phyloP scores from a whole-genome alignment of 805 yeast species.

The Cyberlindnera galapagoensis region DNA sequence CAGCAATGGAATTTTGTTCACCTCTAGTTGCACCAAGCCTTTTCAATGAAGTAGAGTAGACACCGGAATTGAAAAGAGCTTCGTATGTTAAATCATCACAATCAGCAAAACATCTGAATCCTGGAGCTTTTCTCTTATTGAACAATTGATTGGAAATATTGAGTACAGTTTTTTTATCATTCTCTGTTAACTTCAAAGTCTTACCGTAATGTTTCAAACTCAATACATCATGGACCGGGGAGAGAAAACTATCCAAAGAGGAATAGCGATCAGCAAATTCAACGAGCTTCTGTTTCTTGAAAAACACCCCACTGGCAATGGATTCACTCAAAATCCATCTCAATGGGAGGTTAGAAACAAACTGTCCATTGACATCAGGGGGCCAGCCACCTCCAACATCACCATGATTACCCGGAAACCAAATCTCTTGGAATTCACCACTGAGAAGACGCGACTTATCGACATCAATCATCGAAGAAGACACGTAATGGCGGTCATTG shows the following conservation, averaged over 20 bases:
- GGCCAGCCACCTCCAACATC: slow-evolving; percentile 70
- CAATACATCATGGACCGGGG: slow-evolving; percentile 48
- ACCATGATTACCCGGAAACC: slow-evolving; percentile 68
- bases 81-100: slow-evolving; percentile 6
- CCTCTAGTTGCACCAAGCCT: slow-evolving; percentile 6
- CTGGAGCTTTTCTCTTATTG: slow-evolving; percentile 8
- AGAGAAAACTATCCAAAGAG: slow-evolving; percentile 34
- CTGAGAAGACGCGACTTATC: slow-evolving; percentile 21
- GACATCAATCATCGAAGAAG: slow-evolving; percentile 8
- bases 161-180: slow-evolving; percentile 9
- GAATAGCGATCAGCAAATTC: slow-evolving; percentile 36
- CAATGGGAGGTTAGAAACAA: slow-evolving; percentile 43
- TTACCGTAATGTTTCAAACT: slow-evolving; percentile 19
- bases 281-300: slow-evolving; percentile 34
- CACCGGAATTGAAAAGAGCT: slow-evolving; percentile 14
- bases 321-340: slow-evolving; percentile 60
- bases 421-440: slow-evolving; percentile 43
- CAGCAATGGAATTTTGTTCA: slow-evolving; percentile 3
- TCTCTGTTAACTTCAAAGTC: slow-evolving; percentile 10
- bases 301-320: slow-evolving; percentile 40
- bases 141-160: slow-evolving; percentile 7
- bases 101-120: slow-evolving; percentile 17
- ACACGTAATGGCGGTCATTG: slow-evolving; percentile 3
- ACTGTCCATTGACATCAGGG: slow-evolving; percentile 36
- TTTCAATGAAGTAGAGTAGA: slow-evolving; percentile 13